Evolutionary conservation across 2,329 filamentous ascomycete species (phyloP).

Genomic region (Cercospora zeae-maydis): DNA sequence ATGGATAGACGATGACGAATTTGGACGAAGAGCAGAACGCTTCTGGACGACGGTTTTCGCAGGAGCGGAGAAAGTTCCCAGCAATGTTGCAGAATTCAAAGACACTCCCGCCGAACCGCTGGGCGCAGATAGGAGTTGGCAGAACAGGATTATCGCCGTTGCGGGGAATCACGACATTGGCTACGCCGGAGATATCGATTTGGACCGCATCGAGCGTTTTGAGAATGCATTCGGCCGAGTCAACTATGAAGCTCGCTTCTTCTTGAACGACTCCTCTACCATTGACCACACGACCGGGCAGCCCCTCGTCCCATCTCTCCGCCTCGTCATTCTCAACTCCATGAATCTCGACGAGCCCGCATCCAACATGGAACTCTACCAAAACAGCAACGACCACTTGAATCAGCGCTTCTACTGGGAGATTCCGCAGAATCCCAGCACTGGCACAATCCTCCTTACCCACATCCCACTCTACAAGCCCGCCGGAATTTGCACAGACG

Average conservation of each 20-base stretch:
- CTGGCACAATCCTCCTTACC: constrained; percentile 81
- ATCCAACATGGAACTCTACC: constrained; percentile 62
- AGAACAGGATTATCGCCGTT: constrained; percentile 77
- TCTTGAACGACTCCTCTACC: constrained; percentile 36
- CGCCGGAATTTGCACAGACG: constrained; percentile 76
- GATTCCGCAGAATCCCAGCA: constrained; percentile 30
- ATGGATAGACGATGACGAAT: constrained; percentile 87
- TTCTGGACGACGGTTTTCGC: constrained; percentile 32
- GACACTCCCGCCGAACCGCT: constrained; percentile 39
- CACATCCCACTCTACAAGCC: constrained; percentile 89
- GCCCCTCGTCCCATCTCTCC: constrained; percentile 59
- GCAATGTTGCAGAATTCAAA: constrained; percentile 31
- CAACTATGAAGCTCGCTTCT: constrained; percentile 82
- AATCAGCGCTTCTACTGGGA: constrained; percentile 22
- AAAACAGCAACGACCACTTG: constrained; percentile 68
- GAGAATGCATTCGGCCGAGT: constrained; percentile 79
- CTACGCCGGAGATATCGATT: constrained; percentile 85
- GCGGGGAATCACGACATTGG: constrained; percentile 96
- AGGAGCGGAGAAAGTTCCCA: constrained; percentile 29
- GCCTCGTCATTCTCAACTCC: constrained; percentile 82
- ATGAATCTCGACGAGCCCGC: constrained; percentile 91
- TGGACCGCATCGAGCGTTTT: constrained; percentile 72
- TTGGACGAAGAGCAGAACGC: constrained; percentile 59
- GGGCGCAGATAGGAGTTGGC: constrained; percentile 58
- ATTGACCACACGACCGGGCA: background rate